Percentiles rank a stretch among this genome's conserved stretches.
Conservation (phyloP, 306 rosid species). For the Hippophae tibetana region DNA sequence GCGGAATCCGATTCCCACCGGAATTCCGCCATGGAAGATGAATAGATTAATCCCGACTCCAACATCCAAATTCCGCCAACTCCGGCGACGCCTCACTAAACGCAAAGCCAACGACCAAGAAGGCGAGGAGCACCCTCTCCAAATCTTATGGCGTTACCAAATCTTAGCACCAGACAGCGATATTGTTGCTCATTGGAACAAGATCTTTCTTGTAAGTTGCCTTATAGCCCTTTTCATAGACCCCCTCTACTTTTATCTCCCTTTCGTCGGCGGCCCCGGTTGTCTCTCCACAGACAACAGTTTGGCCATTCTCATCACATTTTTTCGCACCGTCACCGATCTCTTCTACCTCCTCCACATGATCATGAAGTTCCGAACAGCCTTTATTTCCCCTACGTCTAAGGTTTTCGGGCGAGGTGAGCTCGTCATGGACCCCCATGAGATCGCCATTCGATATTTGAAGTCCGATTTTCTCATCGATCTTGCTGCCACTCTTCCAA, state of each 20-base stretch:
- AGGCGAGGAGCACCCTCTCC: constrained; percentile 37
- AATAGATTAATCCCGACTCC: constrained; percentile 59
- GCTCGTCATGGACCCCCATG: constrained; percentile 46
- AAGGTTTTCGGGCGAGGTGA: constrained; percentile 57
- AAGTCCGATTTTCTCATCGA: constrained; percentile 49
- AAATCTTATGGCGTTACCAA: constrained; percentile 71
- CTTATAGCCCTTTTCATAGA: constrained; percentile 66
- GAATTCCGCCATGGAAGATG: constrained; percentile 99
- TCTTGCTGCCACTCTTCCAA: constrained; percentile 66
- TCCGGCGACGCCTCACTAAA: constrained; percentile 42
- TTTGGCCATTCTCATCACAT: constrained; percentile 53
- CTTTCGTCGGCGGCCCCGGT: constrained; percentile 40
- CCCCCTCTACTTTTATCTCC: constrained; percentile 72
- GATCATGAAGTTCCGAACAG: constrained; percentile 61
- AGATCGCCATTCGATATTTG: constrained; percentile 53
- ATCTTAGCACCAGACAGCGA: constrained; percentile 54
- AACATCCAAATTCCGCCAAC: constrained; percentile 52
- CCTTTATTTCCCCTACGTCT: constrained; percentile 39
- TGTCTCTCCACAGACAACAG: constrained; percentile 45
- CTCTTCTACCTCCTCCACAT: constrained; percentile 57
- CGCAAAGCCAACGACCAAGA: constrained; percentile 22
- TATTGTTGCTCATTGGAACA: constrained; percentile 50
- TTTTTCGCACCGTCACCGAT: constrained; percentile 55
- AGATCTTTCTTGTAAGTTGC: constrained; percentile 42
- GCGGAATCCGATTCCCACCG: constrained; percentile 67